Conservation (phyloP, 2,329 filamentous ascomycete species). For the Colletotrichum simmondsii region DNA sequence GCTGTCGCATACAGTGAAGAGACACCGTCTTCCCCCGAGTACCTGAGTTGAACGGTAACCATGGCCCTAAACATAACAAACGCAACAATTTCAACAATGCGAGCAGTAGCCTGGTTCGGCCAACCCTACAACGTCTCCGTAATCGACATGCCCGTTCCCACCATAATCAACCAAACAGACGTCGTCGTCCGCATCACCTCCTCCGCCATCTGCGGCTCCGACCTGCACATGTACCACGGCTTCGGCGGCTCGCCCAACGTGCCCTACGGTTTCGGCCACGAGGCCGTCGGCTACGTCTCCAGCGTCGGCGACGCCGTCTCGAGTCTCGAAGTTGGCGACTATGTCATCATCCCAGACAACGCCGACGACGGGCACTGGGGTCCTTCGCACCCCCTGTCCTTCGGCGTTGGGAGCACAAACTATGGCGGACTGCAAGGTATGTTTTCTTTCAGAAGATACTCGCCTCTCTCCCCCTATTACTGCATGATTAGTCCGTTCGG, state of each 20-base stretch:
- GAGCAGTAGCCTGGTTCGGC: constrained; percentile 37
- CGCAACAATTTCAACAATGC: background rate
- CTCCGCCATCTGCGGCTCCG: constrained; percentile 47
- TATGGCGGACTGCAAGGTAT: too few species aligned
- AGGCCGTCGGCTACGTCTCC: constrained; percentile 51
- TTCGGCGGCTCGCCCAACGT: constrained; percentile 15
- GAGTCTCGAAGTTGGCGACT: too few species aligned
- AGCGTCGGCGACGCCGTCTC: constrained; percentile 47
- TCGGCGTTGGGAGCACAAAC: too few species aligned
- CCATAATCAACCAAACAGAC: constrained; percentile 40
- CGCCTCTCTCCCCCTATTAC: fast-evolving
- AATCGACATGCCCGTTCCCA: constrained; percentile 33
- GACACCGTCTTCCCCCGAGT: too few species aligned
- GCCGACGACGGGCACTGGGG: too few species aligned
- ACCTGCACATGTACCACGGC: constrained; percentile 47
- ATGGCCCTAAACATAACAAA: too few species aligned
- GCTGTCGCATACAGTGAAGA: too few species aligned
- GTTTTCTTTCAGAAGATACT: too few species aligned
- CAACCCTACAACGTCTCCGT: constrained; percentile 30
- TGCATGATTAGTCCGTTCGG: too few species aligned
- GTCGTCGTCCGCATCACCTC: constrained; percentile 46
- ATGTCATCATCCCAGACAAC: too few species aligned
- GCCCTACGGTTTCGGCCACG: constrained; percentile 47
- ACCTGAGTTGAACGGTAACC: too few species aligned
- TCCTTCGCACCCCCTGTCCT: too few species aligned